Conservation (phyloP, 352 stramenopile species). For the Phytophthora sp. region DNA sequence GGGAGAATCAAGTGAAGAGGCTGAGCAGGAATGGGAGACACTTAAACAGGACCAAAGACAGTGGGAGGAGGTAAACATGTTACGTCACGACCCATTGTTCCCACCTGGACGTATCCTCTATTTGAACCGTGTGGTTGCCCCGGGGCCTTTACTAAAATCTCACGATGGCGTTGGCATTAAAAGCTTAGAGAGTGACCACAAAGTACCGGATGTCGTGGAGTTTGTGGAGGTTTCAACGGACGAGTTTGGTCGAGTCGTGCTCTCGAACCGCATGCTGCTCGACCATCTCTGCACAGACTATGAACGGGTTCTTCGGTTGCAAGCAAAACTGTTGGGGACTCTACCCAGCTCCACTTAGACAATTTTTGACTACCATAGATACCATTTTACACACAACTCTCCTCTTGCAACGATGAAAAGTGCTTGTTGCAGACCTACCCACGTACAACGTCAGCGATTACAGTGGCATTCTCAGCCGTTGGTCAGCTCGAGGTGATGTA, state of each 20-base stretch:
- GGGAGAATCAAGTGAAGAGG: conserved; percentile 21
- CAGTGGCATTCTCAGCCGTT: too few relatives aligned
- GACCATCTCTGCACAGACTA: conserved; percentile 89
- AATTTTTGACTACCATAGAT: conserved; percentile 1
- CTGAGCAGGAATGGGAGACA: conserved; percentile 22
- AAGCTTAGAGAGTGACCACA: conserved; percentile 3
- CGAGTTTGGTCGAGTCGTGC: conserved; percentile 73
- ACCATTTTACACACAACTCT: too few relatives aligned
- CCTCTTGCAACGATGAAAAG: too few relatives aligned
- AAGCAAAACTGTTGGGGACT: conserved; percentile 19
- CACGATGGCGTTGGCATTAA: conserved; percentile 1
- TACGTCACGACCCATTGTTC: conserved; percentile 67
- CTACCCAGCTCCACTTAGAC: neutral
- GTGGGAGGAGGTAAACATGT: conserved; percentile 36
- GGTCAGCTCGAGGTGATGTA: too few relatives aligned
- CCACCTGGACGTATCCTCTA: conserved; percentile 78
- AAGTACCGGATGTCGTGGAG: conserved; percentile 44
- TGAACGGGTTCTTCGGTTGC: conserved; percentile 59
- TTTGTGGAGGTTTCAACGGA: conserved; percentile 70
- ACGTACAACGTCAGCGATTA: too few relatives aligned
- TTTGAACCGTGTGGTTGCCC: conserved; percentile 48
- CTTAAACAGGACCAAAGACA: conserved; percentile 30
- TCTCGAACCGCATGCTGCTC: conserved; percentile 86
- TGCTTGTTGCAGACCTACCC: too few relatives aligned
- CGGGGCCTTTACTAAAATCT: conserved; percentile 15